Conservation (phyloP, 306 rosid species). For the Herpetospermum pedunculosum region DNA sequence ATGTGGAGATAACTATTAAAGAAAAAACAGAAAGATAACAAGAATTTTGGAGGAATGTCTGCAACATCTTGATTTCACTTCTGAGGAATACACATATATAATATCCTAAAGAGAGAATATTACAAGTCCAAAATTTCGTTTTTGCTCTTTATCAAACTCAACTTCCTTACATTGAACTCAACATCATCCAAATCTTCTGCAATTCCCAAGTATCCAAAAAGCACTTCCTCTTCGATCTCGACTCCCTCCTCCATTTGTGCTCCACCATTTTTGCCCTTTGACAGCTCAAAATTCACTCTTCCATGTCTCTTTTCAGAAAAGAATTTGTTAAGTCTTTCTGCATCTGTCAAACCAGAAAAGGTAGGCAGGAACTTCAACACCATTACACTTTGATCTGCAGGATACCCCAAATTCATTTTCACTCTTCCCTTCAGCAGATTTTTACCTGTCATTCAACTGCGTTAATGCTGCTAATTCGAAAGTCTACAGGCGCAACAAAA, state of each 20-base stretch:
- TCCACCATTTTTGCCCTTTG: slow-evolving; percentile 4
- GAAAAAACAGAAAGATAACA: no score
- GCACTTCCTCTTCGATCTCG: slow-evolving; percentile 36
- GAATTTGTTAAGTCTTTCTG: slow-evolving; percentile 32
- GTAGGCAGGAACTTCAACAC: slow-evolving; percentile 43
- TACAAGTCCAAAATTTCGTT: slow-evolving; percentile 74
- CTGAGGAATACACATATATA: background rate
- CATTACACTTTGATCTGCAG: slow-evolving; percentile 38
- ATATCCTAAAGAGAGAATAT: slow-evolving; percentile 32
- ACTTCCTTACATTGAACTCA: slow-evolving; percentile 48
- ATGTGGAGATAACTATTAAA: no score
- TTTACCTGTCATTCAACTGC: slow-evolving; percentile 39
- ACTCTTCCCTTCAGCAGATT: slow-evolving; percentile 77
- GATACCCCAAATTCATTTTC: slow-evolving; percentile 38
- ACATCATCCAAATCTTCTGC: slow-evolving; percentile 75
- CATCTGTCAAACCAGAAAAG: slow-evolving; percentile 38
- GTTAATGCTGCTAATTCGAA: background rate
- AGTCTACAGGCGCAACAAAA: background rate
- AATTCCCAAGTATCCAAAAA: slow-evolving; percentile 71
- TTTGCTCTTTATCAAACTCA: slow-evolving; percentile 62
- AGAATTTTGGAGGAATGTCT: no score
- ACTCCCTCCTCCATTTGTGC: slow-evolving; percentile 9
- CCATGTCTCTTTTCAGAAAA: slow-evolving; percentile 24
- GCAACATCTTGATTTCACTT: background rate
- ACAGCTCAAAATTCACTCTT: slow-evolving; percentile 27